Base-by-base conservation (phyloP, 140 eudicot species). In the Bidens hawaiensis region DNA sequence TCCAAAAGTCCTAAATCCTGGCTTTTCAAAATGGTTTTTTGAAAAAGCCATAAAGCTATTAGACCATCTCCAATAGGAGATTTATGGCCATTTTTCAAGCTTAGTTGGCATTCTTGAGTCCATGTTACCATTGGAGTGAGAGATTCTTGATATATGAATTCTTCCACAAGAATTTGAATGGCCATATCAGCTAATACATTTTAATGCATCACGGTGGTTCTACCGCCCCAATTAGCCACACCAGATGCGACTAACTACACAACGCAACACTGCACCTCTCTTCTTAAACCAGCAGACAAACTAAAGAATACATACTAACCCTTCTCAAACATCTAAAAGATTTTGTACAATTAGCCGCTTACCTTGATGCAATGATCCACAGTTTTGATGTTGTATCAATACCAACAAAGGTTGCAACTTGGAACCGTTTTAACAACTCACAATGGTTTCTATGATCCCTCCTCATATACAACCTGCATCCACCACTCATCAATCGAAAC, bases 401-500 rank as follows among this genome's bases (percentile, higher is more conserved):
- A 49, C 55, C 28, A 48, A 48, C 55, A 51, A 51, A 51, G 58
- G 33, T 13, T 51, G 38, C 38, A 45, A 45, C 68, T 24, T 33
- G 42, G 22, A 49, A 60, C 41, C 22, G 49, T 49, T 40, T 34
- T n/a, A 59, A 69, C 75, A 60, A 60, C 51, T 45, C 60, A 46
- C 47, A 56, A 22, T 18, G 65, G 38, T n/a, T 8, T 30, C 23
- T 15, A 31, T 2, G 3, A 58, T 28, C 28, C 40, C 30, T 55
- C 28, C 14, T 58, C 31, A 57, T 26, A 60, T 21, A 8, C 24
- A 23, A 60, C 69, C 46, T 15, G 34, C 43, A 11, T 48, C 11
- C 54, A 69, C 54, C 45, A 47, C 69, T 48, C 60, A 17, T 12
- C 69, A 49, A 49, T 38, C 45, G 36, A 38, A 60, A 18, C 53